These are phyloP conservation scores for Hyphopichia homilentoma DNA, from an alignment of 805 yeast genomes.

Conservation along the genomic window DNA sequence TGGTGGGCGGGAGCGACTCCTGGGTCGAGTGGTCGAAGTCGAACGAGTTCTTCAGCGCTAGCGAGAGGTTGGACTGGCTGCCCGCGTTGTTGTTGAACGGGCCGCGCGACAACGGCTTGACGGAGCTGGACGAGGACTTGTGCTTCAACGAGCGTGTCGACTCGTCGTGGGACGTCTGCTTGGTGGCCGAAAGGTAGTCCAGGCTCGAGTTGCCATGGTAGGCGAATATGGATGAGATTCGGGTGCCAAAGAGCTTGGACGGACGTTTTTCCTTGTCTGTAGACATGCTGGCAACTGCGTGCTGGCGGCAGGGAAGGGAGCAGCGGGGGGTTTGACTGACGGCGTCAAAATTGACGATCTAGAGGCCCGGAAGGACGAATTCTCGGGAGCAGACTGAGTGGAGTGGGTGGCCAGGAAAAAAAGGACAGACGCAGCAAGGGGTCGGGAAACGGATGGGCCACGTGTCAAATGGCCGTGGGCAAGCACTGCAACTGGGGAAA, in stretches of 20 bases:
- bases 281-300: not conserved
- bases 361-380: too few species aligned
- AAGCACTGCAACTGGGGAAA: too few species aligned
- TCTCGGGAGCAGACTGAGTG: too few species aligned
- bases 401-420: too few species aligned
- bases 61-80: not conserved
- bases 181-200: conserved; percentile 1
- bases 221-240: conserved; percentile 27
- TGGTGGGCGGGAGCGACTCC: conserved; percentile 2
- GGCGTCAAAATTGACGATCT: too few species aligned
- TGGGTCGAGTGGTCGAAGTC: not conserved
- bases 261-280: conserved; percentile 1
- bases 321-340: too few species aligned
- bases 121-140: conserved; percentile 4
- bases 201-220: not conserved
- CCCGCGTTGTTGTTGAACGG: not conserved
- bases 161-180: conserved; percentile 3
- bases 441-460: too few species aligned
- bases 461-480: too few species aligned
- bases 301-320: too few species aligned
- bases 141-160: conserved; percentile 6
- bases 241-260: conserved; percentile 22
- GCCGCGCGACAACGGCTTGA: not conserved
- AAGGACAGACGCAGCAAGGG: too few species aligned
- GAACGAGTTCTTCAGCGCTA: not conserved